Conservation (phyloP, 1,284 basidiomycete genomes). For the Puccinia coronata region DNA sequence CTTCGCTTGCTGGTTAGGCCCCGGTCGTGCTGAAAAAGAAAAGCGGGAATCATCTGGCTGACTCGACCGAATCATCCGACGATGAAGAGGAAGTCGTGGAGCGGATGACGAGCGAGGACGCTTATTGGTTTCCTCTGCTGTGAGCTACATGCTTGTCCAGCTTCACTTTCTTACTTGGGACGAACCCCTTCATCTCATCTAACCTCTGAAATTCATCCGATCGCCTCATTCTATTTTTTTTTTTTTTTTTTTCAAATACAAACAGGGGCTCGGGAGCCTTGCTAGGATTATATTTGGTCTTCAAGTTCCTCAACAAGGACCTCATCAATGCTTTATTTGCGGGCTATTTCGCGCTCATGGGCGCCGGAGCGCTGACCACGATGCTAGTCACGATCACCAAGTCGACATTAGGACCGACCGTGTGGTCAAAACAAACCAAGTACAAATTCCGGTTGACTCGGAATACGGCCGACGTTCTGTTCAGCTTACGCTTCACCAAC, state of each 20-base stretch:
- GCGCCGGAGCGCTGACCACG: slow-evolving; percentile 51
- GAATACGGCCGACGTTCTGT: slow-evolving; percentile 62
- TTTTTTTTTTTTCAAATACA: too few species aligned
- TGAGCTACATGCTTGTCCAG: neutral
- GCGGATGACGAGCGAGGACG: slow-evolving; percentile 69
- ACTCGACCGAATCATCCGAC: slow-evolving; percentile 34
- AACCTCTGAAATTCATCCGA: slow-evolving; percentile 18
- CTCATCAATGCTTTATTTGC: slow-evolving; percentile 77
- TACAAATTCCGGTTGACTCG: slow-evolving; percentile 59
- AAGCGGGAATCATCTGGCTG: slow-evolving; percentile 9
- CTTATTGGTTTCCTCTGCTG: slow-evolving; percentile 69
- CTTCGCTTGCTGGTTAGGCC: slow-evolving; percentile 21
- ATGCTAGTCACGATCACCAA: slow-evolving; percentile 41
- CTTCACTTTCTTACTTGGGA: neutral
- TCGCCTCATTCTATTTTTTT: too few species aligned
- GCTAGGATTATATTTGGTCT: slow-evolving; percentile 69
- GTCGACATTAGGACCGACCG: slow-evolving; percentile 48
- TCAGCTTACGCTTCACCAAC: slow-evolving; percentile 63
- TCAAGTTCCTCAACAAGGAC: slow-evolving; percentile 75
- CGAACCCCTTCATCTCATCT: slow-evolving; percentile 59
- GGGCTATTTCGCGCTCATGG: slow-evolving; percentile 53
- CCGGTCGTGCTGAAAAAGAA: slow-evolving; percentile 45
- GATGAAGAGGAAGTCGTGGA: slow-evolving; percentile 55
- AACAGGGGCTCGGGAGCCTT: slow-evolving; percentile 60
- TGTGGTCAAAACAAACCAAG: slow-evolving; percentile 62